phyloP scores from a whole-genome alignment of 2,329 filamentous ascomycete genomes.

The Monilinia aucupariae region DNA sequence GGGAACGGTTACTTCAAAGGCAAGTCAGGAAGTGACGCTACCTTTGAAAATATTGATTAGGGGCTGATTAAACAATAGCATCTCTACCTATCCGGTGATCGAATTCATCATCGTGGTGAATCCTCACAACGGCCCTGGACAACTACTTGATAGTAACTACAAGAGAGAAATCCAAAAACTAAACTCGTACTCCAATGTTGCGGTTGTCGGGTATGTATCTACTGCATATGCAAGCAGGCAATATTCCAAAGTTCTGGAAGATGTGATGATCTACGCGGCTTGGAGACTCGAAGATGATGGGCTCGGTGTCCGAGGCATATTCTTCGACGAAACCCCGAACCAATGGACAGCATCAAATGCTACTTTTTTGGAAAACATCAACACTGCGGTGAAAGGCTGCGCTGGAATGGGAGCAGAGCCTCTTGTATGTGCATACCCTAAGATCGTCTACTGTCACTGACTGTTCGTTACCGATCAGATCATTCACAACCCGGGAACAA shows the following conservation, averaged over 20 bases:
- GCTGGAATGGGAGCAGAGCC: constrained; percentile 14
- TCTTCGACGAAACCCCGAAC: constrained; percentile 24
- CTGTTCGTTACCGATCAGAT: constrained; percentile 2
- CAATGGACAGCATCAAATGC: constrained; percentile 14
- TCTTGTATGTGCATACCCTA: constrained; percentile 15
- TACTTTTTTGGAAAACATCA: constrained; percentile 16
- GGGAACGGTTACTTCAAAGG: constrained; percentile 23
- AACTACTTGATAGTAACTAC: constrained; percentile 35
- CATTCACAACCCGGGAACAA: constrained; percentile 22
- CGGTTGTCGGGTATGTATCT: constrained; percentile 38
- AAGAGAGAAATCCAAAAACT: constrained; percentile 35
- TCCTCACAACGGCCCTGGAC: constrained; percentile 34
- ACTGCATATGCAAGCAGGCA: constrained; percentile 33
- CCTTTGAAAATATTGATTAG: constrained; percentile 3
- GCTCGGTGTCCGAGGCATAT: constrained; percentile 21
- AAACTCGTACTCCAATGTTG: constrained; percentile 37
- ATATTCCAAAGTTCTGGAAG: constrained; percentile 8
- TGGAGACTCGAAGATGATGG: constrained; percentile 19
- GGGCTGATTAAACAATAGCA: constrained; percentile 15
- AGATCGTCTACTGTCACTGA: not conserved
- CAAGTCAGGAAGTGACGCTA: constrained; percentile 8
- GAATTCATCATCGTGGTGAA: constrained; percentile 30
- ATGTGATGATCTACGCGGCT: constrained; percentile 19
- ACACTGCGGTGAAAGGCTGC: constrained; percentile 12
- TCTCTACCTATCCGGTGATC: constrained; percentile 22